Percentiles rank a stretch among this genome's conserved stretches.
These are phyloP conservation scores for Ceratocystis huliohia DNA, from an alignment of 2,329 filamentous ascomycete genomes.

Conservation along the genomic window DNA sequence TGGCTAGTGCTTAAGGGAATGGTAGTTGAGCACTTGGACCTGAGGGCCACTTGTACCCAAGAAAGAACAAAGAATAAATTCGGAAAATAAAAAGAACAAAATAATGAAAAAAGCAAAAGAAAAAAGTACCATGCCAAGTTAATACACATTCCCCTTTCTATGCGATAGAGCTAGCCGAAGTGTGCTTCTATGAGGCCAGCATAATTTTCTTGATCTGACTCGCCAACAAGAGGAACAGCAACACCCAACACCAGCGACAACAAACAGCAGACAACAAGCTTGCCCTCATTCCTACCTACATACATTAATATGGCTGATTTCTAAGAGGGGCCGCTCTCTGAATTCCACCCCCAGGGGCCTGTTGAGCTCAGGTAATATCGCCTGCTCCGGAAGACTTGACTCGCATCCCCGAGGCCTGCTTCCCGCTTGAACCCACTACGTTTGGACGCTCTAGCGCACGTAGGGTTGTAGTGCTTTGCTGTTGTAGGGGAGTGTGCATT, in stretches of 20 bases:
- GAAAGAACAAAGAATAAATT: too few relatives aligned
- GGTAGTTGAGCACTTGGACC: background rate
- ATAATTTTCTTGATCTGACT: background rate
- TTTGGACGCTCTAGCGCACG: constrained; percentile 4
- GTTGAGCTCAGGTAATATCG: constrained; percentile 3
- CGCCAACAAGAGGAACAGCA: background rate
- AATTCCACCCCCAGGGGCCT: constrained; percentile 3
- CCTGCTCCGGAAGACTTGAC: background rate
- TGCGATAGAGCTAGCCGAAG: background rate
- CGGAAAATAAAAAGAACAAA: background rate
- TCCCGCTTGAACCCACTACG: constrained; percentile 11
- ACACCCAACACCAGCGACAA: background rate
- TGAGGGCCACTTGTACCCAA: too few relatives aligned
- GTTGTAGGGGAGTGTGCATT: constrained; percentile 7
- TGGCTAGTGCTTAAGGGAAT: background rate
- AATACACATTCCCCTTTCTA: background rate
- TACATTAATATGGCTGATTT: background rate
- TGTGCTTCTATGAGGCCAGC: background rate
- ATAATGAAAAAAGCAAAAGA: background rate
- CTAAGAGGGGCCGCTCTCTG: background rate
- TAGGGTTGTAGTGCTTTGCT: constrained; percentile 6
- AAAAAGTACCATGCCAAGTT: background rate
- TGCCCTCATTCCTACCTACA: background rate
- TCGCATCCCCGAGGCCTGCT: constrained; percentile 13
- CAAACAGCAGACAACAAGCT: background rate